Evolutionary conservation across 345 rosid genomes (phyloP), one percentile per base, ranked within the genome.

Genomic region (Murraya koenigii): DNA sequence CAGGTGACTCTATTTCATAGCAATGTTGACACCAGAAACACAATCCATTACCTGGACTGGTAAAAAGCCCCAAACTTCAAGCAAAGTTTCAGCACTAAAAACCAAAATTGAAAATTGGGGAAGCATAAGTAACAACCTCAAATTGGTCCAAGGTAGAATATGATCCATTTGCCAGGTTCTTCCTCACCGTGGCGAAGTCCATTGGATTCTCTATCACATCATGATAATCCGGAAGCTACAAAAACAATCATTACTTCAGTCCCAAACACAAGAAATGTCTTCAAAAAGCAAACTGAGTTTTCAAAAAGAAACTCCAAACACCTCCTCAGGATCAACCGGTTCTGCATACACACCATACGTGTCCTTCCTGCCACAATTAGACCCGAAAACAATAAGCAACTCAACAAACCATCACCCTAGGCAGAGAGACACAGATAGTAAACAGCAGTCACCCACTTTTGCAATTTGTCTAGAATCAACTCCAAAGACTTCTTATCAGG

Each of bases 321-420:
- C 98, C 99, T 93, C 99, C 77, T 93, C 97, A 33, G 92, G 93
- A 86, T 95, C 97, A 85, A 92, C 99, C 0, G 97, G 98, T 75
- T 95, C 99, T 0, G 98, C 90, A 84, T 90, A 95, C 19, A 95
- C 99, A 39, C 99, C 99, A 77, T 93, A 95, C 0, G 85, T 89
- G 83, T 95, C 99, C 85, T 93, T 95, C 98, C 99, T 95, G 90
- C 88, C 81, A 81, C 49, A 84, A 76, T 75, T 73, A 74, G 49
- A 58, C 67, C 72, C 54, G 49, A 83, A 72, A 69, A 77, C 70
- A 69, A 59, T 71, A 70, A 87, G 81, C 28, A 67, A 75, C 76
- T 69, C 32, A 30, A n/a, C 67, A 82, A 22, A 39, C 33, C 5
- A 30, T 63, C 22, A 78, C 36, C 11, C 49, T 0, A 36, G 30